Evolutionary conservation across 1,139 yeast genomes (phyloP), one percentile per base, ranked within the genome.

Genomic region (Tardiomyces depauwii): DNA sequence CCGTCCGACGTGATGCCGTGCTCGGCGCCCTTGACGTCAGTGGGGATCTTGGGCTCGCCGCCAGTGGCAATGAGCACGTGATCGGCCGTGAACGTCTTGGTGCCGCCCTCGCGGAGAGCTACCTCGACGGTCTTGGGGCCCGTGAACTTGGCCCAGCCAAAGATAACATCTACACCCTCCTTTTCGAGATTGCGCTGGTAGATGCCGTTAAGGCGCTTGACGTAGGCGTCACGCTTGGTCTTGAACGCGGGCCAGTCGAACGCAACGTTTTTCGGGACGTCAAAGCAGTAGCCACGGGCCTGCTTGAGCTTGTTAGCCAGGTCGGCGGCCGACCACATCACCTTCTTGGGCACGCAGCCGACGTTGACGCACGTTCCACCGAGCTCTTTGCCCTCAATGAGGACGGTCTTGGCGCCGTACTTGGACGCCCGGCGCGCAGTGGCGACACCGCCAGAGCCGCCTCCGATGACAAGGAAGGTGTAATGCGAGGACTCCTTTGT

Each of bases 331-430:
- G 88, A 80, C 98, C 98, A 91, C 97, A 91, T 89, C 44, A 93
- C 88, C 65, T 91, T 91, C 73, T 91, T 91, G 42, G 99, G 99
- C 38, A 91, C 98, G 73, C 99, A 91, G 16, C 99, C 99, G 41
- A 89, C 98, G 64, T 93, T 93, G 54, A 93, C 99, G 75, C 99
- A 91, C 43, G 99, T 93, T 40, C 99, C 99, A 47, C 98, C 98
- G 66, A 93, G 74, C 30, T 66, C 63, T 49, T 80, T 77, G 39
- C 86, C 78, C 65, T 91, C 98, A 49, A 91, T 74, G 39, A 91
- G 62, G 51, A 89, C 72, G 1, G 93, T 83, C 56, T 87, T 86
- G 30, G 93, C 95, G 25, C 98, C 98, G 57, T 88, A 80, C 43
- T 81, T 77, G 44, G 97, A 95, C 12, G 98, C 98, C 58, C 97